Conservation (phyloP, 2,329 filamentous ascomycete genomes). For the Scedosporium aurantiacum region DNA sequence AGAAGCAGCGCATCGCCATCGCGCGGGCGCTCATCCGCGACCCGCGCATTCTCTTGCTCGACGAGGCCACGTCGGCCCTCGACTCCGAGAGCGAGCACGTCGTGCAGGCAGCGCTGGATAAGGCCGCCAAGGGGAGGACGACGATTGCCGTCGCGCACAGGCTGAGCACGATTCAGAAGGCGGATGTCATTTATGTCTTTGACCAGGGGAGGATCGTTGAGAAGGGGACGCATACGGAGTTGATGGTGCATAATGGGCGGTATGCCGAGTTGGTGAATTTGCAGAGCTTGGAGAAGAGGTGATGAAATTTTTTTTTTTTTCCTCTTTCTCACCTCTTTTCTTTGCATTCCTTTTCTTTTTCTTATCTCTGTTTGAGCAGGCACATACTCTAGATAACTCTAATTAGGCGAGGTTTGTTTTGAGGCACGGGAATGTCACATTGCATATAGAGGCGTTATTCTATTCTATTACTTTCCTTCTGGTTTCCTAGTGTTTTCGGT, state of each 20-base stretch:
- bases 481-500: not conserved
- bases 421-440: not conserved
- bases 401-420: not conserved
- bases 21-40: conserved; percentile 84
- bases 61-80: conserved; percentile 70
- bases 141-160: conserved; percentile 93
- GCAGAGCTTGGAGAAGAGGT: conserved; percentile 50
- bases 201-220: conserved; percentile 82
- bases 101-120: conserved; percentile 70
- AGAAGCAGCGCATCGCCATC: conserved; percentile 92
- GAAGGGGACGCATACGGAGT: conserved; percentile 64
- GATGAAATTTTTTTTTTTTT: not conserved
- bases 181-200: conserved; percentile 94
- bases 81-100: conserved; percentile 70
- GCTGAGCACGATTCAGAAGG: conserved; percentile 85
- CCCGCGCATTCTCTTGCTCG: conserved; percentile 74
- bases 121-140: conserved; percentile 71
- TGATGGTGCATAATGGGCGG: conserved; percentile 58
- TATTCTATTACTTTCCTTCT: not conserved
- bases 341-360: conserved; percentile 1
- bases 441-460: conserved; percentile 2
- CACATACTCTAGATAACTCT: not conserved
- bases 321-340: conserved; percentile 3
- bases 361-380: not conserved
- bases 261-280: conserved; percentile 73